Base-by-base conservation (phyloP, 1,139 yeast genomes). In the Taphrina communis region DNA sequence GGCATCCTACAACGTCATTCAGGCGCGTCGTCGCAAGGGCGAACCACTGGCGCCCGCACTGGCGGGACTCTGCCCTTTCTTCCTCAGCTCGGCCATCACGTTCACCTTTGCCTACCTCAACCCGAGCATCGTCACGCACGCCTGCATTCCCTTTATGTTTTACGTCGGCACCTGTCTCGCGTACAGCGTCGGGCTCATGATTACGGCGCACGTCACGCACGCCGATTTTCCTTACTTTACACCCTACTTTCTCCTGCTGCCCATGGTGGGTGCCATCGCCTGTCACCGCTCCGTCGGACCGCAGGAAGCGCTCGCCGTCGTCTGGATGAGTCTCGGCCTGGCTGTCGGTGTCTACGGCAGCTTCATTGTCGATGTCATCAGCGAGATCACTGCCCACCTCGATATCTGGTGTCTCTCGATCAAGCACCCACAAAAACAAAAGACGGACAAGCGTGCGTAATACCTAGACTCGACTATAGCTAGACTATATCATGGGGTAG, bases 121-220 rank as follows among this genome's bases (percentile, higher is more conserved):
- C 42, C 72, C 70, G 19, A 73, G 80, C 36, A 74, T 81, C 39
- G 57, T 72, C 19, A 73, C 75, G 36, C 79, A 79, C 72, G 90
- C 89, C 67, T 83, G 86, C 61, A 80, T 84, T 41, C 83, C 90
- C 25, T 82, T 86, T 76, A 81, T 86, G 21, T 76, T 88, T 69
- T 82, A 88, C 4, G 82, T 86, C 72, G 89, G 94, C 5, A 87
- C 87, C 74, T 80, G 85, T 11, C 91, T 89, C 70, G 94, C 93
- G 11, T 82, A 94, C 74, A 85, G 88, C 72, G 79, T 83, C 7
- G 81, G 83, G 1, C 75, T 80, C 38, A 77, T 81, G 58, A 89
- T 89, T 73, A 80, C 88, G 72, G 89, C 89, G 17, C 95, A 89
- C 77, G 83, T 89, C 74, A 88, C 94, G 44, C 77, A 84, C 65